Conservation (phyloP, 441 rosid genomes). For the Euphorbia celastroides region DNA sequence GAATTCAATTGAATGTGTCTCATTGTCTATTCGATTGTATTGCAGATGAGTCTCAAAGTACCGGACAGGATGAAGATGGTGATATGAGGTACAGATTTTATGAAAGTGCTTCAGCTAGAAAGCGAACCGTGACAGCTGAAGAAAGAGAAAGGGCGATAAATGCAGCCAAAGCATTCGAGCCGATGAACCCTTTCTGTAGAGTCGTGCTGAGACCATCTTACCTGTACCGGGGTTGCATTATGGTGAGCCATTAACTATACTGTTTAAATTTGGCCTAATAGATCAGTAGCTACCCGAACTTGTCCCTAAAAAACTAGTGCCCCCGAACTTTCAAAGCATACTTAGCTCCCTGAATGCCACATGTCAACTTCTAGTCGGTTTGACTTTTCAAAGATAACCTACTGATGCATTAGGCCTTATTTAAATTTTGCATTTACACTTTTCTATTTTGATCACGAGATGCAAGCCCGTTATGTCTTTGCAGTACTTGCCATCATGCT, state of each 20-base stretch:
- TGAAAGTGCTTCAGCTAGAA: slow-evolving; percentile 93
- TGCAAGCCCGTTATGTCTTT: slow-evolving; percentile 13
- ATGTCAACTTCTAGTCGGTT: too few relatives aligned
- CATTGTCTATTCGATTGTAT: slow-evolving; percentile 15
- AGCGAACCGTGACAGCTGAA: slow-evolving; percentile 89
- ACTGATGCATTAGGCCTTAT: too few relatives aligned
- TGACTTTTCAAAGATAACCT: too few relatives aligned
- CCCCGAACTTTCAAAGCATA: too few relatives aligned
- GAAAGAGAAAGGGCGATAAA: slow-evolving; percentile 90
- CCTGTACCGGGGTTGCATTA: slow-evolving; percentile 92
- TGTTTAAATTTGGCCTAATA: not conserved
- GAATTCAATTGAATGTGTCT: too few relatives aligned
- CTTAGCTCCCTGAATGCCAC: too few relatives aligned
- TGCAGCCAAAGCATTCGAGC: slow-evolving; percentile 89
- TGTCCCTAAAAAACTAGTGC: too few relatives aligned
- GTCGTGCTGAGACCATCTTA: slow-evolving; percentile 96
- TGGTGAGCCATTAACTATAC: slow-evolving; percentile 47
- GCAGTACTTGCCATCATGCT: slow-evolving; percentile 96
- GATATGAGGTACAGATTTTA: slow-evolving; percentile 77
- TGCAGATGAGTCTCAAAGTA: slow-evolving; percentile 49
- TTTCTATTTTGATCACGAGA: not conserved
- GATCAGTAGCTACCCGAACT: too few relatives aligned
- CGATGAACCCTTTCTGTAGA: slow-evolving; percentile 88
- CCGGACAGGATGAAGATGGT: slow-evolving; percentile 41
- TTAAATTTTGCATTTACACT: not conserved